Percentiles rank a stretch among this genome's conserved stretches.
These are phyloP conservation scores for Sporothrix globosa DNA, from an alignment of 2,329 filamentous ascomycete genomes.

Conservation along the genomic window DNA sequence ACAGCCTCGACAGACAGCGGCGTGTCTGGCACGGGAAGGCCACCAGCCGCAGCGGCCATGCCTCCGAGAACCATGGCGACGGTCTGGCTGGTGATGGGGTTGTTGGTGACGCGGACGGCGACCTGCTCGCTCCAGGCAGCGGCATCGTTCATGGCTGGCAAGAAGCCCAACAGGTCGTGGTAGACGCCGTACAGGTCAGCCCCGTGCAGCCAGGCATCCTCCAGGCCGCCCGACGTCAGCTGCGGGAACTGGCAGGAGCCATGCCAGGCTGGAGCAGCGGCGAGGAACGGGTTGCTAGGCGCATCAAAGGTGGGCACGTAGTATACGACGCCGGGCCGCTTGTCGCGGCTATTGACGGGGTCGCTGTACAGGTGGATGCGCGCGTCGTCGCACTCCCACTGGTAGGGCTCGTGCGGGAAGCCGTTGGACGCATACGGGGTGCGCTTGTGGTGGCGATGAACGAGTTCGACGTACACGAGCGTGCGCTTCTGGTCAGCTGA, in stretches of 20 bases:
- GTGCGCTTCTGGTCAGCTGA: slow-evolving; percentile 55
- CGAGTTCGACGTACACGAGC: slow-evolving; percentile 74
- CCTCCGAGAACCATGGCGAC: slow-evolving; percentile 73
- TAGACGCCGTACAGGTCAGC: slow-evolving; percentile 78
- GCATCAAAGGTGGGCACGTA: slow-evolving; percentile 70
- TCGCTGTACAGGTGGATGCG: slow-evolving; percentile 71
- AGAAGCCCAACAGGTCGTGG: slow-evolving; percentile 66
- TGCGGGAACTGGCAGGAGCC: slow-evolving; percentile 82
- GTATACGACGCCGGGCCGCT: slow-evolving; percentile 44
- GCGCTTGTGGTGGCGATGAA: slow-evolving; percentile 82
- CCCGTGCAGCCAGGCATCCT: slow-evolving; percentile 76
- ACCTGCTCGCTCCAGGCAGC: slow-evolving; percentile 52
- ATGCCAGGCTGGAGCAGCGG: slow-evolving; percentile 65
- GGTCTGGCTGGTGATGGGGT: slow-evolving; percentile 80
- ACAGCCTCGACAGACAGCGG: slow-evolving; percentile 57
- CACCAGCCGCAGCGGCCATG: slow-evolving; percentile 60
- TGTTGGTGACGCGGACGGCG: slow-evolving; percentile 75
- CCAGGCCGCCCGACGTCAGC: slow-evolving; percentile 70
- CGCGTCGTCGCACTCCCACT: slow-evolving; percentile 73
- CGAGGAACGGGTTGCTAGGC: slow-evolving; percentile 66
- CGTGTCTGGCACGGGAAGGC: slow-evolving; percentile 63
- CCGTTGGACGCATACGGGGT: slow-evolving; percentile 78
- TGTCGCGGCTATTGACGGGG: slow-evolving; percentile 51
- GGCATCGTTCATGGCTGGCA: slow-evolving; percentile 54
- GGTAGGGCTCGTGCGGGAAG: slow-evolving; percentile 72